These are phyloP conservation scores for Zygosaccharomyces siamensis DNA, from an alignment of 805 yeast genomes.

Conservation along the genomic window DNA sequence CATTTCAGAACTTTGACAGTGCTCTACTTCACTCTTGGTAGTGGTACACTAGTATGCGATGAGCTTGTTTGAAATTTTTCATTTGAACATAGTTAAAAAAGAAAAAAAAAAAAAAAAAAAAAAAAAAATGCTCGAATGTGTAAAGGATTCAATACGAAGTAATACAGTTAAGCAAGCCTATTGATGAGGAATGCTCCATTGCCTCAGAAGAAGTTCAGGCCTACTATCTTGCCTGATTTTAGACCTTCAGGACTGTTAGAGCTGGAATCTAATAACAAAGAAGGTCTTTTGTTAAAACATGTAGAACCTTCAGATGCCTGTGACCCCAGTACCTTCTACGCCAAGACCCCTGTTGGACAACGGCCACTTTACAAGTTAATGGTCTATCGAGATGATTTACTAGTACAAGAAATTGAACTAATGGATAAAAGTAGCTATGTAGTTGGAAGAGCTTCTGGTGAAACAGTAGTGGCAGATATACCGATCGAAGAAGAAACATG, in stretches of 20 bases:
- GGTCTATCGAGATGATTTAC: slow-evolving; percentile 30
- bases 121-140: no score
- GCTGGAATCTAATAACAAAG: slow-evolving; percentile 35
- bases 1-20: slow-evolving; percentile 23
- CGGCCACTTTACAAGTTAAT: slow-evolving; percentile 28
- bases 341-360: slow-evolving; percentile 17
- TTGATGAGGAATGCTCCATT: not conserved
- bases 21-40: not conserved
- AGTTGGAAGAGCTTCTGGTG: slow-evolving; percentile 36
- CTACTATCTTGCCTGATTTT: slow-evolving; percentile 26
- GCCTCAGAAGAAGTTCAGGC: not conserved
- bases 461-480: slow-evolving; percentile 35
- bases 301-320: slow-evolving; percentile 36
- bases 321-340: slow-evolving; percentile 23
- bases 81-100: not conserved
- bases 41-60: slow-evolving; percentile 1
- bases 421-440: slow-evolving; percentile 30
- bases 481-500: slow-evolving; percentile 36
- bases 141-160: not conserved
- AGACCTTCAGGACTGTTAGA: slow-evolving; percentile 42
- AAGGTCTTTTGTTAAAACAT: slow-evolving; percentile 38
- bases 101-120: not conserved
- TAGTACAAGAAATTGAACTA: slow-evolving; percentile 23
- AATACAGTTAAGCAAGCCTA: not conserved
- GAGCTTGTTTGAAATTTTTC: slow-evolving; percentile 6